Conservation (phyloP, 1,284 basidiomycete species). For the Sporisorium scitamineum region DNA sequence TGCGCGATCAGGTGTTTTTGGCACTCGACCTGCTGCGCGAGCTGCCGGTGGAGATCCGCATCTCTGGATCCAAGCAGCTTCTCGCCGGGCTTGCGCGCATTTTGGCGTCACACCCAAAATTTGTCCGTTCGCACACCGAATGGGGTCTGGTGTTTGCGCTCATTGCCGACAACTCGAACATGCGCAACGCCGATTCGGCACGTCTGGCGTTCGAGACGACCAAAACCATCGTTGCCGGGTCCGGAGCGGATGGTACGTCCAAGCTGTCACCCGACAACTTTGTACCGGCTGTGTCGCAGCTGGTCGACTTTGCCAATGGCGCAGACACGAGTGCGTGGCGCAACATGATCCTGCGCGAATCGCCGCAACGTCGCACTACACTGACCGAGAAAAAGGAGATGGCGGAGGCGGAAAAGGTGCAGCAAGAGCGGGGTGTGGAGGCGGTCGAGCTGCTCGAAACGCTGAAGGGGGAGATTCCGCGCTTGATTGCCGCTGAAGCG, state of each 20-base stretch:
- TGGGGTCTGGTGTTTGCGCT: constrained; percentile 93
- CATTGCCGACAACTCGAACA: constrained; percentile 79
- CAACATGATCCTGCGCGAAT: constrained; percentile 36
- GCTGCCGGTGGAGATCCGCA: constrained; percentile 81
- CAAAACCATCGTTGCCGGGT: constrained; percentile 16
- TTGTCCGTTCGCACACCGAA: constrained; percentile 75
- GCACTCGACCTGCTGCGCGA: constrained; percentile 89
- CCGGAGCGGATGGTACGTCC: constrained; percentile 68
- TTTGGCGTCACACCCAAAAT: constrained; percentile 78
- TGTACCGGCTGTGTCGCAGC: constrained; percentile 79
- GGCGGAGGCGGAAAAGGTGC: constrained; percentile 61
- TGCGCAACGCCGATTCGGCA: constrained; percentile 87
- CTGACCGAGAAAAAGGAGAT: constrained; percentile 68
- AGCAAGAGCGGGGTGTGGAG: constrained; percentile 78
- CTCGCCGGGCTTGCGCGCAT: constrained; percentile 85
- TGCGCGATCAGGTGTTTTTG: constrained; percentile 92
- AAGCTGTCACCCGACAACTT: constrained; percentile 82
- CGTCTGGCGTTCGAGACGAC: constrained; percentile 79
- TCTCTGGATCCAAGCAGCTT: constrained; percentile 88
- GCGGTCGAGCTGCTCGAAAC: constrained; percentile 80
- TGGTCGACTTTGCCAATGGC: constrained; percentile 83
- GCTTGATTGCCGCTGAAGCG: constrained; percentile 47
- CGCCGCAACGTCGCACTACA: constrained; percentile 47
- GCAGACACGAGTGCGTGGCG: constrained; percentile 59
- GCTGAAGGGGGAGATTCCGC: constrained; percentile 54